Evolutionary conservation across 1,139 yeast genomes (phyloP).

Genomic region (Sugiyamaella sp.): DNA sequence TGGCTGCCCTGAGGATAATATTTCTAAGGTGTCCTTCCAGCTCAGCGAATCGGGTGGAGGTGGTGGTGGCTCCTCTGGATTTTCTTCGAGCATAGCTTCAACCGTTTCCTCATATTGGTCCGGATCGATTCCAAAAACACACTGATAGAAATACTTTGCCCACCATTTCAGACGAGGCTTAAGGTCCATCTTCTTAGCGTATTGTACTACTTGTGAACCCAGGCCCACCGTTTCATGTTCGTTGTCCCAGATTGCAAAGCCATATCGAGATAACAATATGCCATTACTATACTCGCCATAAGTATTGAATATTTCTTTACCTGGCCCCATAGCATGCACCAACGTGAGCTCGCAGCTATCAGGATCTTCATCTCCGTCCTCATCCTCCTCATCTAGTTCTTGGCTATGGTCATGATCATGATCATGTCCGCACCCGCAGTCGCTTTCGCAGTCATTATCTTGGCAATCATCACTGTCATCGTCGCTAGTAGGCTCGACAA

Average conservation of each 20-base stretch:
- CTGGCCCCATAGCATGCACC: slow-evolving; percentile 48
- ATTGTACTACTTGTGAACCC: slow-evolving; percentile 54
- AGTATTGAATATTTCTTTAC: slow-evolving; percentile 72
- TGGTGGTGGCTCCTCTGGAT: slow-evolving; percentile 20
- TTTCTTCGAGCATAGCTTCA: slow-evolving; percentile 25
- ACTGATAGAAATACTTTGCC: slow-evolving; percentile 54
- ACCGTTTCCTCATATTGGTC: slow-evolving; percentile 42
- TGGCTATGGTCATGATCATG: slow-evolving; percentile 38
- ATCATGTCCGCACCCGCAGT: slow-evolving; percentile 39
- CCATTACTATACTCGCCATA: slow-evolving; percentile 76
- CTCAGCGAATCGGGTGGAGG: slow-evolving; percentile 29
- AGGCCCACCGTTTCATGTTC: slow-evolving; percentile 60
- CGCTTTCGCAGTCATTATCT: slow-evolving; percentile 34
- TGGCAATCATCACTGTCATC: slow-evolving; percentile 33
- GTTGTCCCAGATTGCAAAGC: slow-evolving; percentile 64
- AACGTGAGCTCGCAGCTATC: slow-evolving; percentile 46
- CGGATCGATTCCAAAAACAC: slow-evolving; percentile 43
- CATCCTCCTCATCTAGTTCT: slow-evolving; percentile 35
- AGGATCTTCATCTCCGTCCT: slow-evolving; percentile 42
- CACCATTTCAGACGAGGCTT: slow-evolving; percentile 65
- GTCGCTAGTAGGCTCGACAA: slow-evolving; percentile 32
- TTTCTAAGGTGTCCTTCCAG: slow-evolving; percentile 32
- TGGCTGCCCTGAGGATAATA: slow-evolving; percentile 47
- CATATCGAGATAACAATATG: slow-evolving; percentile 70
- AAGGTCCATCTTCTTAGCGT: slow-evolving; percentile 45